Conservation (phyloP, 805 yeast species). For the Yarrowia sp. region DNA sequence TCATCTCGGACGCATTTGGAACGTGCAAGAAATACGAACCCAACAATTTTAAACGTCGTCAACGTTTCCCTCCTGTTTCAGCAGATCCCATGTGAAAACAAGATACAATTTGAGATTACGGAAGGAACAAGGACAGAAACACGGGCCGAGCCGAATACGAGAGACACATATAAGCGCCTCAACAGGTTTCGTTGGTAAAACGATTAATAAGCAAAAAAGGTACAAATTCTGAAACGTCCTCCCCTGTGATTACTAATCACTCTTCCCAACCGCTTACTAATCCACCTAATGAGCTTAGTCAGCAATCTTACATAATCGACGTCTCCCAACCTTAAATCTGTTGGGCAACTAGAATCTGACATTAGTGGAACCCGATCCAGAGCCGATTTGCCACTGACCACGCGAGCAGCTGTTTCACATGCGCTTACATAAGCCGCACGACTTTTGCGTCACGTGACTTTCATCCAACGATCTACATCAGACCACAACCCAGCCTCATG, state of each 20-base stretch:
- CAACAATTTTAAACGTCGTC: not conserved
- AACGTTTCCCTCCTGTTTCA: not conserved
- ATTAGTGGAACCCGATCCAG: too few species aligned
- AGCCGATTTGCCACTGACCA: not conserved
- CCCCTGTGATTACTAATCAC: too few species aligned
- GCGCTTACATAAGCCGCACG: not conserved
- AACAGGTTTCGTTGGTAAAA: too few species aligned
- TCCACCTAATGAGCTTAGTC: not conserved
- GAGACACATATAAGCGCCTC: not conserved
- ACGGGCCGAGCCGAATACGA: not conserved
- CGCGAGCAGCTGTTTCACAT: not conserved
- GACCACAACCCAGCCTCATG: not conserved
- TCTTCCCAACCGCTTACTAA: not conserved
- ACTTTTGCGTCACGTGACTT: not conserved
- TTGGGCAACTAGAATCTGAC: not conserved
- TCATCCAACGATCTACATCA: constrained; percentile 3
- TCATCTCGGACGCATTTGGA: constrained; percentile 9
- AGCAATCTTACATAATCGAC: constrained; percentile 20
- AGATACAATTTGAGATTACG: too few species aligned
- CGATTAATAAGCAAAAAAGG: too few species aligned
- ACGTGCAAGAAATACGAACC: constrained; percentile 15
- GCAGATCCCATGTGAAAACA: constrained; percentile 6
- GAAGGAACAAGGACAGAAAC: too few species aligned
- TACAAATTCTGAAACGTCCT: too few species aligned
- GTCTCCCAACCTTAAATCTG: not conserved